A percentile compares a stretch with the other conserved stretches of the same genome.
phyloP scores from a whole-genome alignment of 148 eudicot species.

The Amaranthus hypochondriacus region DNA sequence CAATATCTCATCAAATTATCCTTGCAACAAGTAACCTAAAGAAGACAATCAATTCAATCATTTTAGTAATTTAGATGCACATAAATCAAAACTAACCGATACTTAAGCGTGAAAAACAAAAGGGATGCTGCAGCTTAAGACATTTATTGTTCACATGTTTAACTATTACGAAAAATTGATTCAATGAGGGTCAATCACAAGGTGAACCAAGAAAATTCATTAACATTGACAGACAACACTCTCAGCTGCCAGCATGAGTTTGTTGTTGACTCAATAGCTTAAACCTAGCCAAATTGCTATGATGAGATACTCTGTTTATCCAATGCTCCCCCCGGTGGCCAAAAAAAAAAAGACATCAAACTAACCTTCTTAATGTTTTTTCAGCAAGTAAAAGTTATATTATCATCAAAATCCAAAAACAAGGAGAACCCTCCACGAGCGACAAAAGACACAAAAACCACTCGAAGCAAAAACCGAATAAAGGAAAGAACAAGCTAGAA shows the following conservation, averaged over 20 bases:
- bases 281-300: neutral
- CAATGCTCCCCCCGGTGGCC: neutral
- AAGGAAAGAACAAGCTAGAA: no score
- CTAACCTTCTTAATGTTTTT: neutral
- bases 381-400: neutral
- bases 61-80: neutral
- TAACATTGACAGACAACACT: neutral
- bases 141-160: neutral
- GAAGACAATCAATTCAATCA: conserved; percentile 5
- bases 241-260: neutral
- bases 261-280: neutral
- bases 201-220: neutral
- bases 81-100: neutral
- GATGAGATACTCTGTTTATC: neutral
- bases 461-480: no score
- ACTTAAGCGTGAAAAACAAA: neutral
- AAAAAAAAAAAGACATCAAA: neutral
- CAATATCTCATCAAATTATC: conserved; percentile 46
- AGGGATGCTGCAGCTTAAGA: neutral
- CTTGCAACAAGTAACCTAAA: conserved; percentile 52
- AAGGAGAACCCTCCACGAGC: no score
- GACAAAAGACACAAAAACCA: no score
- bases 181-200: neutral
- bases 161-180: neutral
- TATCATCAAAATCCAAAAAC: no score